Conservation (phyloP, 2,329 filamentous ascomycete species). For the Xylaria sp. region DNA sequence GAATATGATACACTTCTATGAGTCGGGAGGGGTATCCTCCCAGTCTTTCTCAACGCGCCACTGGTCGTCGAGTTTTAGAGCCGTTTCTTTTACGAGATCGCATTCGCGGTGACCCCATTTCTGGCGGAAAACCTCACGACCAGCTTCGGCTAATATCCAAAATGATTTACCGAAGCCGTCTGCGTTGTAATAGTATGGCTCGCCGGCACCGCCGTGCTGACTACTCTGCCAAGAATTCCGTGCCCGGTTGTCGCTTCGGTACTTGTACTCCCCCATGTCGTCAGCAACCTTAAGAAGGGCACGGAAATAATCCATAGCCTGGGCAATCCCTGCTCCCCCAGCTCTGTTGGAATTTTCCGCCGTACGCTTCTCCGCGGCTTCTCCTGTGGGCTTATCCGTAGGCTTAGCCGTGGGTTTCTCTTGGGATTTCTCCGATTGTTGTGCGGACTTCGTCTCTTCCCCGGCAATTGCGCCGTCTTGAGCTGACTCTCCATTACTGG, state of each 20-base stretch:
- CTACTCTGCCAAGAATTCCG: slow-evolving; percentile 60
- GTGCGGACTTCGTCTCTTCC: neutral
- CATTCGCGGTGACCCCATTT: slow-evolving; percentile 41
- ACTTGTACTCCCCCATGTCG: slow-evolving; percentile 41
- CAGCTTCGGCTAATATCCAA: slow-evolving; percentile 52
- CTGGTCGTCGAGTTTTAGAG: slow-evolving; percentile 36
- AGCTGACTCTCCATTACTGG: slow-evolving; percentile 2
- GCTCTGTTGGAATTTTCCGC: slow-evolving; percentile 15
- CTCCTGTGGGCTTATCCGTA: neutral
- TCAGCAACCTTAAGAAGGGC: slow-evolving; percentile 39
- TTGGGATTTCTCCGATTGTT: slow-evolving; percentile 22
- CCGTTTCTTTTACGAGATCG: slow-evolving; percentile 36
- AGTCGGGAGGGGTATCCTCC: slow-evolving; percentile 25
- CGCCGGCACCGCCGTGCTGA: slow-evolving; percentile 57
- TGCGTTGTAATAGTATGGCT: slow-evolving; percentile 58
- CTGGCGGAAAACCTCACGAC: slow-evolving; percentile 45
- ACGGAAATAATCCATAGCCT: slow-evolving; percentile 38
- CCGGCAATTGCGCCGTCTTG: neutral
- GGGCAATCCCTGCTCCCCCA: slow-evolving; percentile 25
- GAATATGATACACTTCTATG: slow-evolving; percentile 7
- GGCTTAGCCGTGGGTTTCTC: neutral
- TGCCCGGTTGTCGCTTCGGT: slow-evolving; percentile 30
- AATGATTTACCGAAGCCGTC: slow-evolving; percentile 52
- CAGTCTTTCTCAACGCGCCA: slow-evolving; percentile 41
- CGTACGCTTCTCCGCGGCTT: slow-evolving; percentile 12